phyloP scores from a whole-genome alignment of 106 monocot species.

The Gastrodia elata region DNA sequence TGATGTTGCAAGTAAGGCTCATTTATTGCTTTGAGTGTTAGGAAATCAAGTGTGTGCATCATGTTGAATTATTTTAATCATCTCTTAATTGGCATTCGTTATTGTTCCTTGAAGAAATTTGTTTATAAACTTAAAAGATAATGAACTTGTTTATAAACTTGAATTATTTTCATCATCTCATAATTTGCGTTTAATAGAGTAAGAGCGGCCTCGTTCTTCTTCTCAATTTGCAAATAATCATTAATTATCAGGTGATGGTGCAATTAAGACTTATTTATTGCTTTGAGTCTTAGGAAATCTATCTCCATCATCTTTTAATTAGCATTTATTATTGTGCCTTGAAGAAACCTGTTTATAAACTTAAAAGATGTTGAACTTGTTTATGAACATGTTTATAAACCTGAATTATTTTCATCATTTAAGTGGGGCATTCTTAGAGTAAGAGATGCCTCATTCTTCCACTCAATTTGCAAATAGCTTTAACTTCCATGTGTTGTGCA shows the following conservation, averaged over 20 bases:
- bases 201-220: background rate
- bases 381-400: background rate
- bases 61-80: too few relatives aligned
- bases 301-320: too few relatives aligned
- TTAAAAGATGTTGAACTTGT: background rate
- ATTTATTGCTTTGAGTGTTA: too few relatives aligned
- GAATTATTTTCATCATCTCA: background rate
- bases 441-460: background rate
- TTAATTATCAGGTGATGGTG: too few relatives aligned
- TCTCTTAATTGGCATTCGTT: too few relatives aligned
- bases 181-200: background rate
- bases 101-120: background rate
- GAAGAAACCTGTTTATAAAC: background rate
- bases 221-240: background rate
- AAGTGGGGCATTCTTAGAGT: conserved; percentile 1
- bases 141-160: background rate
- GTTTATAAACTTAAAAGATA: background rate
- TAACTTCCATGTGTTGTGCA: too few relatives aligned
- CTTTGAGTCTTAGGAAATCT: too few relatives aligned
- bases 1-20: background rate
- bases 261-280: too few relatives aligned
- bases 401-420: background rate
- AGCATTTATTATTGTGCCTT: background rate
- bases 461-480: background rate
- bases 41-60: too few relatives aligned